phyloP scores from a whole-genome alignment of 2,329 filamentous ascomycete genomes.

The Bertia moriformis region DNA sequence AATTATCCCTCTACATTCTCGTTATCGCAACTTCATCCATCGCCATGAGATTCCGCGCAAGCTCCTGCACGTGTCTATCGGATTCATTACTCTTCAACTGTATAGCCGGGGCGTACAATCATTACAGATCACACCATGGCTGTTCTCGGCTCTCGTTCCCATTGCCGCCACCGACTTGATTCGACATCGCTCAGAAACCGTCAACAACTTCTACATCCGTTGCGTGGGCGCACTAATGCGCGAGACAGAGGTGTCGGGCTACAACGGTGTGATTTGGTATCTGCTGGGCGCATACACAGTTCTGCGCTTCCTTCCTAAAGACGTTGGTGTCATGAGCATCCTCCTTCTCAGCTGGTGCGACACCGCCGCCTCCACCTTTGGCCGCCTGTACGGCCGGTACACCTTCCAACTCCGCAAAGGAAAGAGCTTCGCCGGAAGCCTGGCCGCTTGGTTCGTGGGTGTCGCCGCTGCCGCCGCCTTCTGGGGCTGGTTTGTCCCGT shows the following conservation, averaged over 20 bases:
- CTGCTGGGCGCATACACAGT: constrained; percentile 48
- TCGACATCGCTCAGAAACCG: constrained; percentile 41
- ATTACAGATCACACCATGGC: constrained; percentile 42
- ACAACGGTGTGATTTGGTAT: constrained; percentile 58
- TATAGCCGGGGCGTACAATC: constrained; percentile 42
- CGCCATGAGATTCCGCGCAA: constrained; percentile 58
- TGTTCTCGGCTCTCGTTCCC: constrained; percentile 45
- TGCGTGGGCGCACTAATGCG: constrained; percentile 52
- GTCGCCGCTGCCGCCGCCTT: constrained; percentile 42
- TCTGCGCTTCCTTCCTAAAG: constrained; percentile 50
- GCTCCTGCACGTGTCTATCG: constrained; percentile 52
- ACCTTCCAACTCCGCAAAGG: constrained; percentile 45
- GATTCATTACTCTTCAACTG: constrained; percentile 46
- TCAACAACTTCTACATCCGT: constrained; percentile 50
- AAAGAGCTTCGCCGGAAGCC: constrained; percentile 49
- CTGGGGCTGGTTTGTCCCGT: constrained; percentile 45
- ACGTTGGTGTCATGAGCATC: constrained; percentile 51
- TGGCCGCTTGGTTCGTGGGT: constrained; percentile 45
- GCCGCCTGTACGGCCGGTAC: constrained; percentile 46
- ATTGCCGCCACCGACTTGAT: constrained; percentile 45
- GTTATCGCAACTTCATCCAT: constrained; percentile 19
- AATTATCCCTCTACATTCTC: background rate
- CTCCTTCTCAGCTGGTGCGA: constrained; percentile 56
- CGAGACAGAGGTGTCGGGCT: constrained; percentile 52
- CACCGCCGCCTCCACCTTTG: constrained; percentile 54